Conservation (phyloP, 2,329 filamentous ascomycete genomes). For the Exophiala lecanii-corni region DNA sequence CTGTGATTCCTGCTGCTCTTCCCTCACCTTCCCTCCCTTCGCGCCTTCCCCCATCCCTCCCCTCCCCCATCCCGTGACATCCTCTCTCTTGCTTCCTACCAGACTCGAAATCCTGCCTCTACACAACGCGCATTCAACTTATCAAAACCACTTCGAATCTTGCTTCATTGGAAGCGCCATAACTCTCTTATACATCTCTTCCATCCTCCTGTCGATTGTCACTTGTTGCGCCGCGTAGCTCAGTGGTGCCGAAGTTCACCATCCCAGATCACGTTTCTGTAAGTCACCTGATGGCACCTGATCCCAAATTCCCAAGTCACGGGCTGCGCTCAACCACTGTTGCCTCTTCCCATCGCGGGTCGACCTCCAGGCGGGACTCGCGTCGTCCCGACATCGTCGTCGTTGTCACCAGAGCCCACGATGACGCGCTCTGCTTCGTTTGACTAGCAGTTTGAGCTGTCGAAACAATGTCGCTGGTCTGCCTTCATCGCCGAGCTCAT, state of each 20-base stretch:
- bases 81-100: conserved; percentile 32
- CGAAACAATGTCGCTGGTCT: too few species aligned
- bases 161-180: conserved; percentile 9
- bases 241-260: conserved; percentile 6
- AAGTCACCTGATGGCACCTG: conserved; percentile 23
- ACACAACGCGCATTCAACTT: background rate
- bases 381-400: conserved; percentile 6
- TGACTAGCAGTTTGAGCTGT: too few species aligned
- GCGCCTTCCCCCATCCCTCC: conserved; percentile 25
- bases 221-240: conserved; percentile 1
- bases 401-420: too few species aligned
- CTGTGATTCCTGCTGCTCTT: too few species aligned
- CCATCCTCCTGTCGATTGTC: background rate
- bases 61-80: conserved; percentile 38
- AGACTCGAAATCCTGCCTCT: conserved; percentile 28
- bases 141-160: background rate
- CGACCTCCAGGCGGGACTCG: conserved; percentile 1
- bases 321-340: conserved; percentile 9
- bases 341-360: conserved; percentile 6
- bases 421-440: too few species aligned
- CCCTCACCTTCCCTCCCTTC: conserved; percentile 2
- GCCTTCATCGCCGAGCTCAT: too few species aligned
- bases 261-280: conserved; percentile 13
- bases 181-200: conserved; percentile 4
- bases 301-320: conserved; percentile 13